Base-by-base conservation (phyloP, 2,329 filamentous ascomycete genomes). In the Botryotinia narcissicola region DNA sequence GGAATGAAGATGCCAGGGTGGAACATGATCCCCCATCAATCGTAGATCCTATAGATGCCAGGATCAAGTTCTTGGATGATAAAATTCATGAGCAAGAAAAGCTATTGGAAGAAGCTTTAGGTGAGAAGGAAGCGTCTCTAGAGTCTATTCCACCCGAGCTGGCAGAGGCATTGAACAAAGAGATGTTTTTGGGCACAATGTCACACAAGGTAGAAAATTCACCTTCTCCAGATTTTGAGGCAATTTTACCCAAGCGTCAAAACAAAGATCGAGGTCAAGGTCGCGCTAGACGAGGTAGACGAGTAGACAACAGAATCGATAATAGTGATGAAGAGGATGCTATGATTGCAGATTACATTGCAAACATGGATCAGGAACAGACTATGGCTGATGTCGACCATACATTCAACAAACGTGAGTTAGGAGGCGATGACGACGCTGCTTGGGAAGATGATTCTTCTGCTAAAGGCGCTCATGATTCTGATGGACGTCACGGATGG, bases 391-490 rank as follows among this genome's bases (percentile, higher is more conserved):
- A 67, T 35, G 37, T 48, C 9, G 32, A 37, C 25, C 40, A 54
- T 40, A 63, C 69, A 46, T 79, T 80, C 67, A 73, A 75, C 37
- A 70, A 73, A 14, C 82, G 83, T 72, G 84, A 86, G 61, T 78
- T 87, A 4, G 85, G 85, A 37, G 85, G 83, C 51, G 83, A 85
- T 60, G 74, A 79, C 22, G 77, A 76, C 6, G 78, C 78, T 60
- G 70, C 63, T 57, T 78, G 77, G 60, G 76, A 76, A 54, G 76
- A 69, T 42, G 77, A 78, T 68, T 68, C 73, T 48, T 40, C 63
- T 42, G 37, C n/a, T 29, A 67, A 70, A n/a, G 70, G 64, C 72
- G 62, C 70, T 12, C 57, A 35, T 22, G 54, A 40, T n/a, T 37
- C 32, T 22, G 32, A 46, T 48, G 25, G 62, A 16, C 70, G 77